Conservation (phyloP, 257 asterid species). For the Linaria vulgaris region DNA sequence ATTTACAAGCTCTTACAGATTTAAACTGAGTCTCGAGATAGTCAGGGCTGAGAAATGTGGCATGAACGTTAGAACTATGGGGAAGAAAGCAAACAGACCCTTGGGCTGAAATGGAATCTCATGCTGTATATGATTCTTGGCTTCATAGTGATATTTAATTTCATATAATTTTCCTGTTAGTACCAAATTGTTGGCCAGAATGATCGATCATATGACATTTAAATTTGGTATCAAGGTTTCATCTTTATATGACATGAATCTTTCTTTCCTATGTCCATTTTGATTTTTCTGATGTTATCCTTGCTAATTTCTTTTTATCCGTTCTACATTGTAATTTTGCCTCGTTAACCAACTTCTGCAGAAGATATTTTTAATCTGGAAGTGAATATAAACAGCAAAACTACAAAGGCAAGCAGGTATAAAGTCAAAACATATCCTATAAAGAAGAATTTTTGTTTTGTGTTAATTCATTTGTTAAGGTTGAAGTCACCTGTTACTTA, state of each 20-base stretch:
- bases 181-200: too few species aligned
- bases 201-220: neutral
- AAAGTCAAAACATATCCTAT: constrained; percentile 1
- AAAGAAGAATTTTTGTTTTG: neutral
- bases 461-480: neutral
- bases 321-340: neutral
- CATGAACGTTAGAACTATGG: too few species aligned
- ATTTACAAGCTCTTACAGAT: neutral
- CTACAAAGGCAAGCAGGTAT: constrained; percentile 73
- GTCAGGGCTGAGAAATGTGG: too few species aligned
- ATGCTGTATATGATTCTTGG: too few species aligned
- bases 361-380: constrained; percentile 75
- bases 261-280: neutral
- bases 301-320: neutral
- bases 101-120: too few species aligned
- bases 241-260: neutral
- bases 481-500: constrained; percentile 10
- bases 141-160: too few species aligned
- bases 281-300: neutral
- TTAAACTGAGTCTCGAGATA: neutral
- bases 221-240: neutral
- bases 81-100: too few species aligned
- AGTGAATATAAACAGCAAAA: constrained; percentile 69
- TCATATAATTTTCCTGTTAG: too few species aligned
- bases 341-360: constrained; percentile 24